Conservation (phyloP, 805 yeast species). For the Trichomonascus vanleenenianus region DNA sequence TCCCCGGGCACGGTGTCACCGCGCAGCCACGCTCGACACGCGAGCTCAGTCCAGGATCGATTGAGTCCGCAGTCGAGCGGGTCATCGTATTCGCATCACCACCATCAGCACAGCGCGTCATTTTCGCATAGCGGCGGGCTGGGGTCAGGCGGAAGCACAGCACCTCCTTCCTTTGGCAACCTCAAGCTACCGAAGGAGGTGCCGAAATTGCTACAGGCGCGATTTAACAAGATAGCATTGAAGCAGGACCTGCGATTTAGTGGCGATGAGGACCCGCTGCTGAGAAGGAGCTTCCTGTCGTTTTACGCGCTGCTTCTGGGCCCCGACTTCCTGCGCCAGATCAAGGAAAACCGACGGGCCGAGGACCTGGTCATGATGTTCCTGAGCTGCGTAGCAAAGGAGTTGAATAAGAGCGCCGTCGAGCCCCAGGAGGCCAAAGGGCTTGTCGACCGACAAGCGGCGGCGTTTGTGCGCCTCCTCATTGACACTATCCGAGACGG, state of each 20-base stretch:
- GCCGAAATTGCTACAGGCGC: constrained; percentile 26
- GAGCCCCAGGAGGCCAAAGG: constrained; percentile 29
- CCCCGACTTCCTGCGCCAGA: constrained; percentile 33
- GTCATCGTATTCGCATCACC: no score
- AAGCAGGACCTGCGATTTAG: constrained; percentile 23
- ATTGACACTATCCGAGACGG: constrained; percentile 17
- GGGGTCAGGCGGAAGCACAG: constrained; percentile 1
- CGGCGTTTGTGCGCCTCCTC: constrained; percentile 26
- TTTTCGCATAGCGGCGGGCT: neutral
- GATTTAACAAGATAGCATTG: constrained; percentile 27
- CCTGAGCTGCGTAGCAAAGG: constrained; percentile 26
- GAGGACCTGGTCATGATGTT: constrained; percentile 30
- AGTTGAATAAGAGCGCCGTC: constrained; percentile 26
- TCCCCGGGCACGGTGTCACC: neutral
- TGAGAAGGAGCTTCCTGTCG: constrained; percentile 52
- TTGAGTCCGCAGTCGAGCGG: constrained; percentile 1
- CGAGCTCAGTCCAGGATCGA: neutral
- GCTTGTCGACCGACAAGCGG: constrained; percentile 21
- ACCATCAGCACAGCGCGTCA: neutral
- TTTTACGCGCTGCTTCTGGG: constrained; percentile 54
- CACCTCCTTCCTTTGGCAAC: constrained; percentile 19
- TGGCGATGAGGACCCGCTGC: constrained; percentile 33
- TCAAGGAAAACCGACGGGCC: constrained; percentile 29
- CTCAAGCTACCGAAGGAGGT: constrained; percentile 24
- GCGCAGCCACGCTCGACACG: constrained; percentile 6